Percentiles rank a stretch among this genome's conserved stretches.
phyloP scores from a whole-genome alignment of 176 grass and related monocot genomes.

The Bromus sterilis region DNA sequence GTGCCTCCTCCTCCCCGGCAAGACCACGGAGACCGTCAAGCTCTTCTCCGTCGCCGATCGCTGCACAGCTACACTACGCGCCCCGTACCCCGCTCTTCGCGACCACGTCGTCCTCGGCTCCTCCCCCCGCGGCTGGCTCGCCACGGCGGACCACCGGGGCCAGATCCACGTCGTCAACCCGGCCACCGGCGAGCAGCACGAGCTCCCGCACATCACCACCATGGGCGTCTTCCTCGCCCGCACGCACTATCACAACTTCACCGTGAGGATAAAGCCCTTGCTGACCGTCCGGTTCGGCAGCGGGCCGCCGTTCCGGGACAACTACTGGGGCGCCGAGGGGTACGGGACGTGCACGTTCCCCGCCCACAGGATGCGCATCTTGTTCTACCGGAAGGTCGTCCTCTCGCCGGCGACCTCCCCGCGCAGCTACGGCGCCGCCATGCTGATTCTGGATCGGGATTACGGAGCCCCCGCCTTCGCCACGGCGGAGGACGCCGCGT shows the following conservation, averaged over 20 bases:
- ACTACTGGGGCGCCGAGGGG: accelerated
- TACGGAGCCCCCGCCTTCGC: neutral
- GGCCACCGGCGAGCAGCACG: neutral
- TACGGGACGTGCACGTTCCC: accelerated
- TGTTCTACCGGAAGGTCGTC: neutral
- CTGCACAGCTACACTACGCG: too few relatives aligned
- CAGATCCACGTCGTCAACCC: neutral
- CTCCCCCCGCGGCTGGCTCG: neutral
- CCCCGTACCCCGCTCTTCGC: neutral
- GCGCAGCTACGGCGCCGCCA: neutral
- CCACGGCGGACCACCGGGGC: neutral
- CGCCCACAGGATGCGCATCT: neutral
- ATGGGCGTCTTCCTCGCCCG: neutral
- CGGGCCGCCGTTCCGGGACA: neutral
- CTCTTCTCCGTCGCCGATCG: neutral
- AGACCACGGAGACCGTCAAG: too few relatives aligned
- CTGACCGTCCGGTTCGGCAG: neutral
- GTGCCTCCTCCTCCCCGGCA: neutral
- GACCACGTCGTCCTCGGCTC: neutral
- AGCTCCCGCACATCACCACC: neutral
- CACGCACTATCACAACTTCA: neutral
- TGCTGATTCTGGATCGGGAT: neutral
- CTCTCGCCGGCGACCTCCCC: neutral
- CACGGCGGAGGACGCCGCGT: neutral
- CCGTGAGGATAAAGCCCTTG: neutral